Conservation (phyloP, 1,284 basidiomycete species). For the Irpex lacteus region DNA sequence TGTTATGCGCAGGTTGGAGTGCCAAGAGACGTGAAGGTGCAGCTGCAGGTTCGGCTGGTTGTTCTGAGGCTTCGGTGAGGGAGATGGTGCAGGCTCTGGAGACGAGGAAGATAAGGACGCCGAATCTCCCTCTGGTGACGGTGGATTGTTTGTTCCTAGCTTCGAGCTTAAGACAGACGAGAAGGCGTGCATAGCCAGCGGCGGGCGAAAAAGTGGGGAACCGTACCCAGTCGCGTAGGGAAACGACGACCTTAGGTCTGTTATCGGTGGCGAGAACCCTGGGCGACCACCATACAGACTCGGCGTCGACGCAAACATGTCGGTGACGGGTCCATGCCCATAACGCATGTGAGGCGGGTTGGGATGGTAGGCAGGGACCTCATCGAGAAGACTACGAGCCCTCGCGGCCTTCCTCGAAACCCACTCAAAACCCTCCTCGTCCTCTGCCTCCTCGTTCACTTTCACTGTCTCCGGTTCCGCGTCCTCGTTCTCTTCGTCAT, state of each 20-base stretch:
- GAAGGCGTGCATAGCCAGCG: constrained; percentile 14
- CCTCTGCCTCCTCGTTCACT: constrained; percentile 50
- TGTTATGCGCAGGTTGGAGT: constrained; percentile 76
- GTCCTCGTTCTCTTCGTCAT: constrained; percentile 67
- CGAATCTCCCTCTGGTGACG: neutral
- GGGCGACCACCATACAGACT: constrained; percentile 38
- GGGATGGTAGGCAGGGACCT: constrained; percentile 61
- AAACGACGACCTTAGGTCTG: constrained; percentile 28
- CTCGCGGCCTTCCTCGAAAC: constrained; percentile 60
- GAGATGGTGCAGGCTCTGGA: neutral
- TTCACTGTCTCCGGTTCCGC: constrained; percentile 45
- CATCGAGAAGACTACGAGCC: constrained; percentile 46
- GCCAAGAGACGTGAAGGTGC: constrained; percentile 73
- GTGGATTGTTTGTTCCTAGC: neutral
- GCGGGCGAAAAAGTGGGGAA: constrained; percentile 25
- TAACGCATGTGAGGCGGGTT: constrained; percentile 72
- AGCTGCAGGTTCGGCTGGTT: constrained; percentile 71
- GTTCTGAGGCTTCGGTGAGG: constrained; percentile 2
- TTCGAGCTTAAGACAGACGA: constrained; percentile 2
- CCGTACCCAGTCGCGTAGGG: constrained; percentile 28
- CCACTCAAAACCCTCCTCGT: constrained; percentile 73
- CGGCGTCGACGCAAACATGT: constrained; percentile 58
- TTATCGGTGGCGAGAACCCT: constrained; percentile 46
- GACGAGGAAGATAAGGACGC: constrained; percentile 1
- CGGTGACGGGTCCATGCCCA: constrained; percentile 47